Base-by-base conservation (phyloP, 2,329 filamentous ascomycete genomes). In the Davidsoniella eucalypti region DNA sequence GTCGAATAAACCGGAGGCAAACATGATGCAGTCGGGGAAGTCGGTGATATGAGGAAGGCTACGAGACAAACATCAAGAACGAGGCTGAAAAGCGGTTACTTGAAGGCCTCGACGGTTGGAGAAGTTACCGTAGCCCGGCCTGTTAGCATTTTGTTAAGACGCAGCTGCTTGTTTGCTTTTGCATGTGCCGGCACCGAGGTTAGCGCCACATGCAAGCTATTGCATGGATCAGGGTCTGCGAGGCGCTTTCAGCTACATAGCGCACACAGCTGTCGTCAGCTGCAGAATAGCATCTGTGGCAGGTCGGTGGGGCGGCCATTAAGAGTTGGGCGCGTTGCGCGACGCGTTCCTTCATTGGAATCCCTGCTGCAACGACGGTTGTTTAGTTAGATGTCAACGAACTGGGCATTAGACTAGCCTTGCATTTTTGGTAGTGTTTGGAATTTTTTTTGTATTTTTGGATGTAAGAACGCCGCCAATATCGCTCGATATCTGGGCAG, bases 101-200 rank as follows among this genome's bases (percentile, higher is more conserved):
- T 9, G 23, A 44, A 16, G 21, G 36, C 5, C 17, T 21, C 16
- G 17, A 5, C 23, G 33, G 21, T 18, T n/a, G 26, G 33, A 33
- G 23, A 26, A 26, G 25, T 7, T 12, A 40, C 45, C 42, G 25
- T 37, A 29, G 21, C 26, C 9, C 43, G 33, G 44, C 18, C 23
- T 47, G 29, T 5, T 4, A 29, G 10, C 16, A 46, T n/a, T 21
- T 46, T 37, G 21, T 26, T 40, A 38, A 52, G 44, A 49, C 40
- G 17, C n/a, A 45, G 49, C 36, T 23, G 21, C 21, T 23, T 23
- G 21, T 23, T 5, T 23, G 21, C 21, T 23, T 23, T 52, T 39
- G 50, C 50, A 52, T 52, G 46, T 52, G 50, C 50, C 41, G 46
- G 40, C 50, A 33, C 50, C 50, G 50, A 52, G 46, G 50, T 49